A percentile compares a stretch with the other conserved stretches of the same genome.
These are phyloP conservation scores for Ustilago nuda DNA, from an alignment of 1,284 basidiomycete species.

Conservation along the genomic window DNA sequence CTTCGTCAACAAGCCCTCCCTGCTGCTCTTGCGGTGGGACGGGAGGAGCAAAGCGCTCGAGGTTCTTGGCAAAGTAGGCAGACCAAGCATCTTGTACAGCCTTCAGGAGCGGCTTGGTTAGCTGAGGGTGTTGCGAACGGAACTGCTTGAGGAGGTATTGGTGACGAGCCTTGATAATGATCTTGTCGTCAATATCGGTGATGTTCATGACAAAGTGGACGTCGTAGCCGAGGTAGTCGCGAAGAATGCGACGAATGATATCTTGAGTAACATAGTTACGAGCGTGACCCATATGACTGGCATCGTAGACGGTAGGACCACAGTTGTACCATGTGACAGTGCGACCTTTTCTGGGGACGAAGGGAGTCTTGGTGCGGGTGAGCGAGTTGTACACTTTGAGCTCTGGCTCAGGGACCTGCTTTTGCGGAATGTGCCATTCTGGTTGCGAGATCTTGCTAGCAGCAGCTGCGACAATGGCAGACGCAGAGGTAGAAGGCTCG, in stretches of 20 bases:
- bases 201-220: slow-evolving; percentile 99
- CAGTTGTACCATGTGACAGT: slow-evolving; percentile 99
- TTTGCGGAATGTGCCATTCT: slow-evolving; percentile 41
- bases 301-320: slow-evolving; percentile 98
- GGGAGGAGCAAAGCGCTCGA: slow-evolving; percentile 60
- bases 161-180: slow-evolving; percentile 70
- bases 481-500: slow-evolving; percentile 23
- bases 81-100: slow-evolving; percentile 60
- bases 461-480: slow-evolving; percentile 10
- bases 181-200: slow-evolving; percentile 99
- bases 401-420: slow-evolving; percentile 67
- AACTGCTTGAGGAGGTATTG: slow-evolving; percentile 73
- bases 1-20: slow-evolving; percentile 38
- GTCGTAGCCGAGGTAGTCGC: slow-evolving; percentile 96
- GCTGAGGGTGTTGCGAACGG: slow-evolving; percentile 49
- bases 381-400: slow-evolving; percentile 94
- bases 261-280: slow-evolving; percentile 99
- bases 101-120: slow-evolving; percentile 53
- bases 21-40: slow-evolving; percentile 59
- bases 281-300: slow-evolving; percentile 98
- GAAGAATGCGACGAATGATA: slow-evolving; percentile 88
- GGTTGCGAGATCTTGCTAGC: slow-evolving; percentile 42
- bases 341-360: slow-evolving; percentile 82
- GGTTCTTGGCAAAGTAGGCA: slow-evolving; percentile 60
- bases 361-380: slow-evolving; percentile 82